Conservation (phyloP, 2,329 filamentous ascomycete genomes). For the Fusarium subglutinans region DNA sequence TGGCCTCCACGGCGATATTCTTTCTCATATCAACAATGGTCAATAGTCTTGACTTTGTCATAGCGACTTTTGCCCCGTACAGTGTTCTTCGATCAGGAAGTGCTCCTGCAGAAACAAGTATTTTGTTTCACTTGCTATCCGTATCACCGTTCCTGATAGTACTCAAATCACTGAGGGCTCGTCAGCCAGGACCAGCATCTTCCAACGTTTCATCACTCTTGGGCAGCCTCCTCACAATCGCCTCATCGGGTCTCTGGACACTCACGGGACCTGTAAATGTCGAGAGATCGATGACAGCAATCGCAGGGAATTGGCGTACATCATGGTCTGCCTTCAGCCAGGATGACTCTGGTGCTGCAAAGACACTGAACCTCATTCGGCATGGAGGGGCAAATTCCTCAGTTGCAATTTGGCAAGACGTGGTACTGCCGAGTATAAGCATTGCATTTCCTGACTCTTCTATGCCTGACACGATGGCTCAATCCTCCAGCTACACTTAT, state of each 20-base stretch:
- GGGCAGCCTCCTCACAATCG: neutral
- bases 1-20: neutral
- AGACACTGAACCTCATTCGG: neutral
- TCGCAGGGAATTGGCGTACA: neutral
- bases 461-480: rapidly evolving
- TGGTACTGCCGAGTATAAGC: rapidly evolving
- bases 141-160: neutral
- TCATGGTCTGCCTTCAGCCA: rapidly evolving
- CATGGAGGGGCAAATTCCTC: neutral
- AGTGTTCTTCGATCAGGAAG: neutral
- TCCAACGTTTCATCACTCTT: neutral
- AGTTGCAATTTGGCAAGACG: neutral
- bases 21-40: neutral
- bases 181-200: neutral
- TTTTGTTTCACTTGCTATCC: neutral
- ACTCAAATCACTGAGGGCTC: neutral
- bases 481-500: neutral
- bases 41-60: neutral
- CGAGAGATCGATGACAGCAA: neutral
- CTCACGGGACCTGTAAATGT: neutral
- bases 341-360: neutral
- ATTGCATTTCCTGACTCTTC: neutral
- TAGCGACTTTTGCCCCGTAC: neutral
- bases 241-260: neutral
- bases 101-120: neutral